phyloP scores from a whole-genome alignment of 1,284 basidiomycete genomes.

The Quambalaria eucalypti region DNA sequence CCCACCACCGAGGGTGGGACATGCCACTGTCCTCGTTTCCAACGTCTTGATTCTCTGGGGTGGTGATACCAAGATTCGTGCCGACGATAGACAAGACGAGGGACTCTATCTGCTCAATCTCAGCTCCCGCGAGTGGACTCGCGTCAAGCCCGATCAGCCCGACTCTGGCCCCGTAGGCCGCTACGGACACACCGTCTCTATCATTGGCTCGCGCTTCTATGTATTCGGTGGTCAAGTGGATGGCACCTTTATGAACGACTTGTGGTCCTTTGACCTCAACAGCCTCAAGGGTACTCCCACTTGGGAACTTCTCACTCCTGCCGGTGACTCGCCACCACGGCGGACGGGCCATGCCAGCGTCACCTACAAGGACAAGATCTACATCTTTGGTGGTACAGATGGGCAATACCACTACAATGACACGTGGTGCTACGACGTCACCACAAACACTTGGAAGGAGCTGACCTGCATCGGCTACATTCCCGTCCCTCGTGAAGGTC shows the following conservation, averaged over 20 bases:
- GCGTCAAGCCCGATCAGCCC: constrained; percentile 52
- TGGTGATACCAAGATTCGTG: constrained; percentile 73
- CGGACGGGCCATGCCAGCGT: constrained; percentile 90
- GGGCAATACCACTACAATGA: constrained; percentile 99
- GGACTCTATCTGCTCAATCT: constrained; percentile 91
- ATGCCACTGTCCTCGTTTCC: constrained; percentile 88
- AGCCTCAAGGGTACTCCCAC: constrained; percentile 42
- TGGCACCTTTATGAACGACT: constrained; percentile 72
- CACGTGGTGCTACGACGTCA: constrained; percentile 89
- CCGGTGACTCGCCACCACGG: constrained; percentile 63
- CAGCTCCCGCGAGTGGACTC: constrained; percentile 80
- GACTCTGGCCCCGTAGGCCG: constrained; percentile 65
- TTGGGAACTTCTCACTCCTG: constrained; percentile 67
- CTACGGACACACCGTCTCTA: constrained; percentile 90
- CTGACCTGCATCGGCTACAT: constrained; percentile 95
- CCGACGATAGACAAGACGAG: constrained; percentile 79
- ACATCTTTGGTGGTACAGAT: constrained; percentile 92
- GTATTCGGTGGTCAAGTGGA: constrained; percentile 96
- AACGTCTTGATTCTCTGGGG: constrained; percentile 97
- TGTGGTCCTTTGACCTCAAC: constrained; percentile 87
- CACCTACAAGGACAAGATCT: constrained; percentile 71
- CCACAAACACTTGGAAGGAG: constrained; percentile 77
- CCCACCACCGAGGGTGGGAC: constrained; percentile 83
- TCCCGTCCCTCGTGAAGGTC: constrained; percentile 89
- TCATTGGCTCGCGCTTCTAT: constrained; percentile 84